Evolutionary conservation across 2,329 filamentous ascomycete species (phyloP).

Genomic region (Paecilomyces dactylethromorphus): DNA sequence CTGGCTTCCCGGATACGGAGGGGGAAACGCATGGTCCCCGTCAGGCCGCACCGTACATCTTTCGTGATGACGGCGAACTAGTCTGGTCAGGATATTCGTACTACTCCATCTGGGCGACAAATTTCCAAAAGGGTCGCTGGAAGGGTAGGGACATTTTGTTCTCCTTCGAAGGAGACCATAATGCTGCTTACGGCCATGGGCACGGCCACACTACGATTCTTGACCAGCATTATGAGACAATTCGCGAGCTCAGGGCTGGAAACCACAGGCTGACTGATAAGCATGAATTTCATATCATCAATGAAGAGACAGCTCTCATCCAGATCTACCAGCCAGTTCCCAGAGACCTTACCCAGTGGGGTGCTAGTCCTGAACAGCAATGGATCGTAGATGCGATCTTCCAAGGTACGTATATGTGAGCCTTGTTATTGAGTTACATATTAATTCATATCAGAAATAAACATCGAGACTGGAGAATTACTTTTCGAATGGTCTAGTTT

Average conservation of each 20-base stretch:
- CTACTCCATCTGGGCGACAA: conserved; percentile 47
- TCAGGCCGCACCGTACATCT: conserved; percentile 51
- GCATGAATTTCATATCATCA: conserved; percentile 51
- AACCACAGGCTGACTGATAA: conserved; percentile 45
- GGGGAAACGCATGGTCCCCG: conserved; percentile 33
- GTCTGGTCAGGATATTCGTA: conserved; percentile 53
- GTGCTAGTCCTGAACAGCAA: conserved; percentile 43
- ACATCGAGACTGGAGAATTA: conserved; percentile 49
- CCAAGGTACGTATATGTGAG: conserved; percentile 36
- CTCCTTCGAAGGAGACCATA: conserved; percentile 49
- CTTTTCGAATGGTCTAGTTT: conserved; percentile 55
- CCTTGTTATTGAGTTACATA: no score
- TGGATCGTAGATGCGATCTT: conserved; percentile 52
- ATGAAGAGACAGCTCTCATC: conserved; percentile 48
- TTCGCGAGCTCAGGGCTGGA: conserved; percentile 45
- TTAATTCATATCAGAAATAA: conserved; percentile 20
- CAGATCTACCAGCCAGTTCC: conserved; percentile 49
- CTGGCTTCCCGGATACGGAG: neutral
- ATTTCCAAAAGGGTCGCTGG: conserved; percentile 45
- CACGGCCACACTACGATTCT: conserved; percentile 50
- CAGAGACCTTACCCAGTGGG: conserved; percentile 39
- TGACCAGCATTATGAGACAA: conserved; percentile 49
- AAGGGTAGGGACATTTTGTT: conserved; percentile 48
- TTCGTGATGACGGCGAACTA: conserved; percentile 48
- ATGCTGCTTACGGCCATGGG: conserved; percentile 47